Base-by-base conservation (phyloP, 257 asterid species). In the Oldenlandia corymbosa region DNA sequence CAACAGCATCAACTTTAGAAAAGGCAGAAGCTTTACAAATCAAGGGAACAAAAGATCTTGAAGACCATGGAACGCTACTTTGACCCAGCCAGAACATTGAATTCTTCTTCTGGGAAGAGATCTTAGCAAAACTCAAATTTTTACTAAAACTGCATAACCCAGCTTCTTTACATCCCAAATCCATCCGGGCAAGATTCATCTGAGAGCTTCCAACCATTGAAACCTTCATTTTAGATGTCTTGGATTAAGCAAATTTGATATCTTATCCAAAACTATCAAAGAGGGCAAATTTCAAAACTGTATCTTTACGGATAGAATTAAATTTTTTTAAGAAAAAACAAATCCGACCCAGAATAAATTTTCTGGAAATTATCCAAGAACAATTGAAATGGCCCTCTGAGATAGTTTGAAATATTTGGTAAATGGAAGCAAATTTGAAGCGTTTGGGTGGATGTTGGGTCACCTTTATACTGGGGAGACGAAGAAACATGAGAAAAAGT, bases 181-280 rank as follows among this genome's bases (percentile, higher is more conserved):
- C 73, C 10, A 27, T 41, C 70, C 85, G 76, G 11, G 75, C 79
- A 57, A 74, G 68, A 78, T 73, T 78, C 69, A 86, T 73, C 78
- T 81, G 85, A 58, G 94, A 86, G 80, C 85, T 86, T 68, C 90
- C 84, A 24, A 83, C 75, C 47, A 80, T 75, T 41, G 88, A 88
- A 64, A 82, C 50, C 79, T 83, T 94, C 98, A 88, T 88, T 21
- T n/a, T 12, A 24, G 14, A 4, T 32, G 39, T 4, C n/a, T n/a
- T n/a, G 42, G 21, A 53, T n/a, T 14, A 20, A n/a, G 17, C 14
- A 23, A 45, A 20, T n/a, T 12, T 8, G 54, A 31, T 34, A 56
- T 37, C 23, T 13, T 60, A 43, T 61, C 27, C 46, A 32, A 45
- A 68, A 21, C 21, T 24, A 27, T 36, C 18, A 24, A 64, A 13